Conservation (phyloP, 2,329 filamentous ascomycete species). For the Leptoxyphium fumago region DNA sequence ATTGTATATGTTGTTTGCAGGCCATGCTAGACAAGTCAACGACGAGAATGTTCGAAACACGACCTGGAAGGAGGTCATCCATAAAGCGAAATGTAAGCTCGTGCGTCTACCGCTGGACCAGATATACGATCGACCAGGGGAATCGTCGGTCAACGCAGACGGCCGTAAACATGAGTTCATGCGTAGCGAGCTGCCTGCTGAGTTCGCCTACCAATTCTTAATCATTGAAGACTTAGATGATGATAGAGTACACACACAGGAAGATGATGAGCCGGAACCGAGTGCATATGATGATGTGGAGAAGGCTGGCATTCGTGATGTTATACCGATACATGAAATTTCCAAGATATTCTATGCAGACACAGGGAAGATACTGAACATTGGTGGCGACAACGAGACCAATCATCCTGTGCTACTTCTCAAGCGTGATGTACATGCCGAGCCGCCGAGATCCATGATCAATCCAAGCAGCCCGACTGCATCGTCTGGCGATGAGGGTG, state of each 20-base stretch:
- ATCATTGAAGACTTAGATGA: constrained; percentile 73
- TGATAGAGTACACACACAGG: constrained; percentile 50
- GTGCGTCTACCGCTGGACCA: constrained; percentile 50
- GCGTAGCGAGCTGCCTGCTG: constrained; percentile 24
- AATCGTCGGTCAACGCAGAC: constrained; percentile 18
- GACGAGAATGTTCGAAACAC: constrained; percentile 47
- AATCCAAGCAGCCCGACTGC: constrained; percentile 15
- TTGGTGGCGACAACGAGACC: constrained; percentile 51
- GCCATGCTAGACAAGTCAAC: constrained; percentile 49
- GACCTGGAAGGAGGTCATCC: constrained; percentile 91
- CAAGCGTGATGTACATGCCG: constrained; percentile 53
- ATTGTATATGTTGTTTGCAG: constrained; percentile 86
- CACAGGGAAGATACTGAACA: constrained; percentile 77
- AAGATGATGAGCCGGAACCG: constrained; percentile 43
- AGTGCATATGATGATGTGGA: constrained; percentile 45
- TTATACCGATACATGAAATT: constrained; percentile 57
- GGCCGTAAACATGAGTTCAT: constrained; percentile 10
- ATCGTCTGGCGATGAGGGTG: constrained; percentile 14
- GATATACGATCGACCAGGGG: constrained; percentile 30
- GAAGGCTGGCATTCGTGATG: constrained; percentile 49
- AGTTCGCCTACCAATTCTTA: constrained; percentile 69
- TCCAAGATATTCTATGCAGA: constrained; percentile 91
- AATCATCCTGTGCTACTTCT: constrained; percentile 62
- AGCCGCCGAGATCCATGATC: constrained; percentile 46
- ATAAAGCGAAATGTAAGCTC: constrained; percentile 77